A percentile compares a stretch with the other conserved stretches of the same genome.
Evolutionary conservation across 192 early-diverging fungal species (phyloP).

Genomic region (Coemansia erecta): DNA sequence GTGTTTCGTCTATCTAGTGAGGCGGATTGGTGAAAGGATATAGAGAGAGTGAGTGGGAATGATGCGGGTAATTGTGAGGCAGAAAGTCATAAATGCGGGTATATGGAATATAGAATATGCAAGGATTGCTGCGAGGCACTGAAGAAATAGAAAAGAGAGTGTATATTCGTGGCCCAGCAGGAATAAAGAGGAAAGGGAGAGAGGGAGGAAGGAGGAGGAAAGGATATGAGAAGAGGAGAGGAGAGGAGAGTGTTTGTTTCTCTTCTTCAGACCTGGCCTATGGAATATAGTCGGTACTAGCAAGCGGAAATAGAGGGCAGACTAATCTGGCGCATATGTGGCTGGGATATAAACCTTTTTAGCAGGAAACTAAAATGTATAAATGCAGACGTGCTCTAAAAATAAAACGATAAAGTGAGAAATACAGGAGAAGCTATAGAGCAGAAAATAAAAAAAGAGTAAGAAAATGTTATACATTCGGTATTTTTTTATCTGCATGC

Average conservation of each 20-base stretch:
- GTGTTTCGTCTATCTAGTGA: neutral
- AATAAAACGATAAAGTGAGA: neutral
- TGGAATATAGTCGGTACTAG: neutral
- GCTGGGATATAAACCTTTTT: slow-evolving; percentile 3
- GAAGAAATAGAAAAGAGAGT: neutral
- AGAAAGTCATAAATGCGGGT: neutral
- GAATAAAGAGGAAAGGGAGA: no score
- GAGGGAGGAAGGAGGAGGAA: no score
- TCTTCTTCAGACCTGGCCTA: no score
- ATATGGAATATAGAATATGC: slow-evolving; percentile 4
- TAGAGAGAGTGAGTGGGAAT: neutral
- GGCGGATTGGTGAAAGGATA: neutral
- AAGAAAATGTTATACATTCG: neutral
- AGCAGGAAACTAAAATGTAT: neutral
- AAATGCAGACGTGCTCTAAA: neutral
- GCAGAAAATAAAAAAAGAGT: neutral
- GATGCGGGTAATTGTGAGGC: neutral
- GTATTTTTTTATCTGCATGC: neutral
- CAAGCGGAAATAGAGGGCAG: no score
- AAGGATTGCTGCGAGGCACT: slow-evolving; percentile 7
- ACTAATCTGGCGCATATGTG: slow-evolving; percentile 3
- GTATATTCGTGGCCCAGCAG: slow-evolving; percentile 1
- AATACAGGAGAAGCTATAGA: no score
- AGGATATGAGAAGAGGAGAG: no score
- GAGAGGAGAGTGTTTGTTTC: no score